phyloP scores from a whole-genome alignment of 352 stramenopile genomes.

The Globisporangium carolinianum region DNA sequence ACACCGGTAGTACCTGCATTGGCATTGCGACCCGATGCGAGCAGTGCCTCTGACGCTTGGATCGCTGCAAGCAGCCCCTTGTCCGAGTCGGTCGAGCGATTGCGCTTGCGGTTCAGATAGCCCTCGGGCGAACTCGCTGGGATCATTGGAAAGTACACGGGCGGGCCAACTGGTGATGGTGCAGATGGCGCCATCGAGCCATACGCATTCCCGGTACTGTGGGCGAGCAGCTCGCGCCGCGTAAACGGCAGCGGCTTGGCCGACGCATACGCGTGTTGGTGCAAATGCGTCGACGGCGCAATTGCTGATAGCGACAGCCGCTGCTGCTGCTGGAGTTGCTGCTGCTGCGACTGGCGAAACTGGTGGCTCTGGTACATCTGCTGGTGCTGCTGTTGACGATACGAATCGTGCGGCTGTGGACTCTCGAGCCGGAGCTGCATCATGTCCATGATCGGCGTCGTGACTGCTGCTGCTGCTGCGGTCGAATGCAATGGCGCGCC shows the following conservation, averaged over 20 bases:
- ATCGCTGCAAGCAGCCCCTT: slow-evolving; percentile 45
- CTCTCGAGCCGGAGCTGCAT: slow-evolving; percentile 63
- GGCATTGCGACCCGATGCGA: slow-evolving; percentile 6
- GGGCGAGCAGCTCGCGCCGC: slow-evolving; percentile 16
- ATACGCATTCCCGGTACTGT: too few relatives aligned
- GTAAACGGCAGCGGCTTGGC: slow-evolving; percentile 30
- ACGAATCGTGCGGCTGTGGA: slow-evolving; percentile 17
- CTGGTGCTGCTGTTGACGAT: background rate
- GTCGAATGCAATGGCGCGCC: too few relatives aligned
- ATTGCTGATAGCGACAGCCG: slow-evolving; percentile 9
- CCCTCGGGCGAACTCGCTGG: slow-evolving; percentile 15
- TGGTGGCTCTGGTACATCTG: too few relatives aligned
- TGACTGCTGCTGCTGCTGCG: slow-evolving; percentile 15
- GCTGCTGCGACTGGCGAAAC: background rate
- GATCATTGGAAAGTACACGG: slow-evolving; percentile 24
- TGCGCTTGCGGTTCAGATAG: slow-evolving; percentile 61
- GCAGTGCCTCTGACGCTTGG: slow-evolving; percentile 32
- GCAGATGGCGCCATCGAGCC: background rate
- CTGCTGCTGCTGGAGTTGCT: slow-evolving; percentile 6
- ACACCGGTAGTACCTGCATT: background rate
- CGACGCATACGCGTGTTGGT: slow-evolving; percentile 45
- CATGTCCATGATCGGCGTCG: slow-evolving; percentile 67
- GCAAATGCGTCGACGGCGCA: slow-evolving; percentile 16
- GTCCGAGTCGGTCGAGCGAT: slow-evolving; percentile 62
- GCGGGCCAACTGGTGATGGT: background rate